phyloP scores from a whole-genome alignment of 2,329 filamentous ascomycete genomes.

The Torrubiella hemipterigena region DNA sequence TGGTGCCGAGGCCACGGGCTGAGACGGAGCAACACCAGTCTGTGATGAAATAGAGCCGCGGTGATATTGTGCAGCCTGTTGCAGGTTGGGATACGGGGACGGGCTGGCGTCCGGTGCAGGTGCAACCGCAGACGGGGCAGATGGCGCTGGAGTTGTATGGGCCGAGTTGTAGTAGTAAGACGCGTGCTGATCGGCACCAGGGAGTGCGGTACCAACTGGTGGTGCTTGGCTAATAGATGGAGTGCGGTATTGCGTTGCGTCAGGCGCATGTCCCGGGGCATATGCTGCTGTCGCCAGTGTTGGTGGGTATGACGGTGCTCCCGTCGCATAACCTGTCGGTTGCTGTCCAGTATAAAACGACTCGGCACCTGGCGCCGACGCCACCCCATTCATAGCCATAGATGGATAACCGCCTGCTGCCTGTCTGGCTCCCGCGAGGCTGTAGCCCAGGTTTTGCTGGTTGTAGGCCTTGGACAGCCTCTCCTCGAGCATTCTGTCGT shows the following conservation, averaged over 20 bases:
- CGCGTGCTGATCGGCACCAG: slow-evolving; percentile 36
- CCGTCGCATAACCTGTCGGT: slow-evolving; percentile 31
- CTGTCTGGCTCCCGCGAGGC: slow-evolving; percentile 37
- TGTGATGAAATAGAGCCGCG: slow-evolving; percentile 26
- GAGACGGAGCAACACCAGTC: slow-evolving; percentile 19
- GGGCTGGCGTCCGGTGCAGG: slow-evolving; percentile 27
- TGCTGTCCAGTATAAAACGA: slow-evolving; percentile 70
- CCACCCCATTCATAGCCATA: slow-evolving; percentile 42
- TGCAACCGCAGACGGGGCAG: slow-evolving; percentile 24
- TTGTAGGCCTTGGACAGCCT: slow-evolving; percentile 85
- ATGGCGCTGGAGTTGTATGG: slow-evolving; percentile 17
- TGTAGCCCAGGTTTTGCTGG: slow-evolving; percentile 62
- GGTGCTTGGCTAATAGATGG: slow-evolving; percentile 18
- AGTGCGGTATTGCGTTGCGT: slow-evolving; percentile 14
- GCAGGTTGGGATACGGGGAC: slow-evolving; percentile 42
- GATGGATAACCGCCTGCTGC: slow-evolving; percentile 58
- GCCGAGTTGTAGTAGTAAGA: slow-evolving; percentile 43
- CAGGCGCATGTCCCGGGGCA: slow-evolving; percentile 10
- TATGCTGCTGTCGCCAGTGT: slow-evolving; percentile 15
- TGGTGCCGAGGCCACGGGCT: slow-evolving; percentile 14
- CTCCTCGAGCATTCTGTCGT: slow-evolving; percentile 96
- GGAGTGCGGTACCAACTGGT: slow-evolving; percentile 15
- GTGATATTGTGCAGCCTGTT: slow-evolving; percentile 32
- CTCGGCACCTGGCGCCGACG: slow-evolving; percentile 47
- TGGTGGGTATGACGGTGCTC: slow-evolving; percentile 17